phyloP scores from a whole-genome alignment of 345 rosid species.

The Gossypioides kirkii region DNA sequence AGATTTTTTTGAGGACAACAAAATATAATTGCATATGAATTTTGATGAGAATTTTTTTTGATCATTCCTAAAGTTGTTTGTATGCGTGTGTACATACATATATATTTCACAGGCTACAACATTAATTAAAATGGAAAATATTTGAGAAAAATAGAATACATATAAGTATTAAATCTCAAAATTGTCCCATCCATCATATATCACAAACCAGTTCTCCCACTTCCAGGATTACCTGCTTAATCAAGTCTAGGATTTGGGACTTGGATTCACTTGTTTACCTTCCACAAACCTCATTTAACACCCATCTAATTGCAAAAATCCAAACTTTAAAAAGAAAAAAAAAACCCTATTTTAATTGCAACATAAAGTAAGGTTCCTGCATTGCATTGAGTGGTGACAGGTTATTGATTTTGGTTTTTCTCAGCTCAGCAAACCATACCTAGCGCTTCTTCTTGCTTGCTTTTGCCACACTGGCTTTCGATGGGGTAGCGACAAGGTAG shows the following conservation, averaged over 20 bases:
- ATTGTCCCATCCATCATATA: background rate
- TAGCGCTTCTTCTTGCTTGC: conserved; percentile 82
- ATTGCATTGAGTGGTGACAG: background rate
- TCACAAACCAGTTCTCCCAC: background rate
- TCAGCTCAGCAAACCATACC: background rate
- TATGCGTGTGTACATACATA: background rate
- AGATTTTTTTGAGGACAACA: too few relatives aligned
- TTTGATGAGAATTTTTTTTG: too few relatives aligned
- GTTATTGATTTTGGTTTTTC: background rate
- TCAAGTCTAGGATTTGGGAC: background rate
- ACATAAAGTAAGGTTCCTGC: background rate
- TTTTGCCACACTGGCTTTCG: conserved; percentile 60
- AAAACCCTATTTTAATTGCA: background rate
- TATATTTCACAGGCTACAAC: background rate
- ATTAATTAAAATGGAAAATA: background rate
- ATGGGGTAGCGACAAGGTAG: conserved; percentile 56
- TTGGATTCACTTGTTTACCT: background rate
- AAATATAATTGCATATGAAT: too few relatives aligned
- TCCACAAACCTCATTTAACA: conserved; percentile 3
- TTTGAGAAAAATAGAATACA: background rate
- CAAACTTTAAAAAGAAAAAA: background rate
- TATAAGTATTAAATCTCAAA: background rate
- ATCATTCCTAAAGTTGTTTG: background rate
- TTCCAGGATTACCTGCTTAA: background rate
- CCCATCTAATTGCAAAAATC: background rate